These are phyloP conservation scores for Medicago ruthenica DNA, from an alignment of 306 rosid genomes.

Conservation along the genomic window DNA sequence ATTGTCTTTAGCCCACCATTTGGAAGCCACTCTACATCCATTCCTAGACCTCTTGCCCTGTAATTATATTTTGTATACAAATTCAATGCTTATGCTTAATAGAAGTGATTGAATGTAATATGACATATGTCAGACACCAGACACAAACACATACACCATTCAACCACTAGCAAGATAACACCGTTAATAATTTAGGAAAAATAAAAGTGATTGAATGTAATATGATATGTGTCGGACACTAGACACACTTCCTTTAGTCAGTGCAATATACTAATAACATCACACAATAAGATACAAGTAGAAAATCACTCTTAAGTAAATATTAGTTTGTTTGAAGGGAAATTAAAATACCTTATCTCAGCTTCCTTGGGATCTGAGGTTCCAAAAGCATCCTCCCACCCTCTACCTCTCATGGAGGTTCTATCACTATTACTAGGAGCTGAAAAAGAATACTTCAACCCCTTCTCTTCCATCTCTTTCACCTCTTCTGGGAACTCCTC, in stretches of 20 bases:
- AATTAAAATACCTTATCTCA: conserved; percentile 58
- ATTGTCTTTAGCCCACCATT: conserved; percentile 68
- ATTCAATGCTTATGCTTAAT: not conserved
- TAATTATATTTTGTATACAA: not conserved
- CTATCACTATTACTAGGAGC: conserved; percentile 61
- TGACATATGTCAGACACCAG: no score
- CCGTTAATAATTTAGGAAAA: no score
- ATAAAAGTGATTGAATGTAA: no score
- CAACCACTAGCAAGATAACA: no score
- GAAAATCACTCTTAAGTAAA: no score
- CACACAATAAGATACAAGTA: no score
- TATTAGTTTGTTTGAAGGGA: not conserved
- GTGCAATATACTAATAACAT: not conserved
- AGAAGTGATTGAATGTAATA: no score
- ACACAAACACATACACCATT: no score
- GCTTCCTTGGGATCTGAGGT: conserved; percentile 68
- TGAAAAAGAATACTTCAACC: conserved; percentile 68
- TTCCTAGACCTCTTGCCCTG: conserved; percentile 74
- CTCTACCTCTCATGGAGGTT: conserved; percentile 86
- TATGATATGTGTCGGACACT: no score
- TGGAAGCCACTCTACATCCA: conserved; percentile 78
- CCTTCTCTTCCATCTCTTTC: conserved; percentile 63
- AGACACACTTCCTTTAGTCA: no score
- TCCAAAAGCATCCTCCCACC: conserved; percentile 79
- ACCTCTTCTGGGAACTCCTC: conserved; percentile 78